These are phyloP conservation scores for Ophiostoma fasciatum DNA, from an alignment of 2,329 filamentous ascomycete species.

Conservation along the genomic window DNA sequence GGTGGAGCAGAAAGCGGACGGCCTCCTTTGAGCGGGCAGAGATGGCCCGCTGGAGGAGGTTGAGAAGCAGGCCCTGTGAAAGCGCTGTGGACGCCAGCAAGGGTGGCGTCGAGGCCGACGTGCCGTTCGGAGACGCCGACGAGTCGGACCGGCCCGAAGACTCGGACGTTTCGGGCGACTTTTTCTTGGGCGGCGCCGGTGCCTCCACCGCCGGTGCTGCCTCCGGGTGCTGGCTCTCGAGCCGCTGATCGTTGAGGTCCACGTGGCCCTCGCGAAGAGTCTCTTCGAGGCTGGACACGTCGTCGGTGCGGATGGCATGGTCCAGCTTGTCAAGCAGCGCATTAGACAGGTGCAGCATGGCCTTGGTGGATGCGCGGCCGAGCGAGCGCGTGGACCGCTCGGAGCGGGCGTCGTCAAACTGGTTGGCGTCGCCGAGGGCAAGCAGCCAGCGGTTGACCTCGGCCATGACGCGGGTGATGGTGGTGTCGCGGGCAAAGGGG, in stretches of 20 bases:
- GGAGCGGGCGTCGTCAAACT: slow-evolving; percentile 60
- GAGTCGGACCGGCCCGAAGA: neutral
- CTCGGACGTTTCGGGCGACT: too few species aligned
- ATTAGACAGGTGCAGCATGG: slow-evolving; percentile 56
- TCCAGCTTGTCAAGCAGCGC: slow-evolving; percentile 58
- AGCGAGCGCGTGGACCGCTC: slow-evolving; percentile 62
- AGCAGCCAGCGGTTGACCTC: slow-evolving; percentile 88
- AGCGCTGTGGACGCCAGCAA: slow-evolving; percentile 1
- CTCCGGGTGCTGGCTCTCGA: neutral
- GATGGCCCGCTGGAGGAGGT: slow-evolving; percentile 64
- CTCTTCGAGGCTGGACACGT: slow-evolving; percentile 39
- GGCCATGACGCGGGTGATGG: slow-evolving; percentile 31
- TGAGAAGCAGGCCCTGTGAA: slow-evolving; percentile 57
- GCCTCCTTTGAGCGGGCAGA: slow-evolving; percentile 52
- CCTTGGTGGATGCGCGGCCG: slow-evolving; percentile 60
- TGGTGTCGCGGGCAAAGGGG: slow-evolving; percentile 65
- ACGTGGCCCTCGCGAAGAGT: slow-evolving; percentile 44
- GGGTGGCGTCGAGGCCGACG: neutral
- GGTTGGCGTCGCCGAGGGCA: slow-evolving; percentile 60
- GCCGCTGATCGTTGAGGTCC: slow-evolving; percentile 10
- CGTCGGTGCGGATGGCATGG: slow-evolving; percentile 53
- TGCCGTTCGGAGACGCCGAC: neutral
- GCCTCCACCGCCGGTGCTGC: too few species aligned
- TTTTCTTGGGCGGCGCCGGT: too few species aligned
- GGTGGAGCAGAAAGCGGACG: slow-evolving; percentile 54